phyloP scores from a whole-genome alignment of 306 rosid species.

The Erythrophleum fordii region DNA sequence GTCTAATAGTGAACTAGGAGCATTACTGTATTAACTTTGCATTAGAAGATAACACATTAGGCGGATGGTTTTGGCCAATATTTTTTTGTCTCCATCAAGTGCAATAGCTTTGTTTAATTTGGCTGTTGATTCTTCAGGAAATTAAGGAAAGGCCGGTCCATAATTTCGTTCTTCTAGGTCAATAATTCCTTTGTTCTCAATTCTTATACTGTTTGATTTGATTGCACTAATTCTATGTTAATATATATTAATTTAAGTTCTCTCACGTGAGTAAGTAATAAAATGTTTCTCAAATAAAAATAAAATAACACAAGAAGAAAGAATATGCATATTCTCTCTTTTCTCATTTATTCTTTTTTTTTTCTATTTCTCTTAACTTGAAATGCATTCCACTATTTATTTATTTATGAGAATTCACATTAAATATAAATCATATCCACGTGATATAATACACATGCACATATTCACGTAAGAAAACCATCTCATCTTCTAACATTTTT shows the following conservation, averaged over 20 bases:
- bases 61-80: neutral
- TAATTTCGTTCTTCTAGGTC: conserved; percentile 10
- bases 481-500: neutral
- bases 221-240: no score
- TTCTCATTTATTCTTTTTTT: no score
- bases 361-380: no score
- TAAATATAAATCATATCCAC: neutral
- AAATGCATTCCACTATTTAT: no score
- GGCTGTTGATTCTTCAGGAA: neutral
- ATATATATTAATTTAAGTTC: no score
- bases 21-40: neutral
- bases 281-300: no score
- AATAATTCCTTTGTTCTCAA: neutral
- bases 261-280: no score
- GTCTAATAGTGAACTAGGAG: neutral
- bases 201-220: neutral
- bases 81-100: conserved; percentile 5
- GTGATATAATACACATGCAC: neutral
- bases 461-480: neutral
- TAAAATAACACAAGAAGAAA: no score
- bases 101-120: neutral
- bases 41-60: neutral
- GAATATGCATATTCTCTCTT: no score
- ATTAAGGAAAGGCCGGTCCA: neutral
- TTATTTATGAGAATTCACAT: no score